Evolutionary conservation across 2,329 filamentous ascomycete species (phyloP), one percentile per base, ranked within the genome.

Genomic region (Botrytis squamosa): DNA sequence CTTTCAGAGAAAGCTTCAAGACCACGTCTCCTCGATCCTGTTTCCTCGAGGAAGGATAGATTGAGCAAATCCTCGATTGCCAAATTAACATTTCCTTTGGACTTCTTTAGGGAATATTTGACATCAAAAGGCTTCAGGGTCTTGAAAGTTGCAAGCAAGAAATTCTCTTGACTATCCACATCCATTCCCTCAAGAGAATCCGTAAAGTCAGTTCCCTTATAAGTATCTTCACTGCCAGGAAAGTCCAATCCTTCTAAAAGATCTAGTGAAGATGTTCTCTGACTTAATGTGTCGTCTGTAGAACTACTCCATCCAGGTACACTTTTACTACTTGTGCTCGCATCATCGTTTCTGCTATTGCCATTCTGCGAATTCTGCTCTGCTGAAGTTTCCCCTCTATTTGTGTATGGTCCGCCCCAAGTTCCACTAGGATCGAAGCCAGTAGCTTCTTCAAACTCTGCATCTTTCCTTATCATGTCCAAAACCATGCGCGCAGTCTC

Each of bases 31-130:
- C 87, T 85, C 71, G 88, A 85, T 0, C 88, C 88, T 1, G 85
- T 87, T 73, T 94, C 89, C 74, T 93, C 89, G 7, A 98, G 90
- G 79, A 91, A 94, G 33, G 92, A 89, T 22, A 93, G 86, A 77
- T 92, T 97, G 46, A 98, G 86, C 20, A 98, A 84, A 74, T 94
- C 90, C 78, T 97, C 94, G 75, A 97, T 90, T 1, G 93, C 89
- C 22, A 86, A 85, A 74, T 90, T 88, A 57, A 93, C 88, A 76
- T 93, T 89, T 0, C 91, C 89, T 18, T 88, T 86, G 44, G 86
- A 88, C 79, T 93, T 93, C 76, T 88, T 89, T 69, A 97, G 83
- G 0, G 90, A 88, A 75, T 90, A 88, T 60, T 85, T 84, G 42
- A 97, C 86, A 60, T 93, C 91, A 66, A 90, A 88, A 0, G 84